phyloP scores from a whole-genome alignment of 2,329 filamentous ascomycete species.

The Leptosphaerulina australis region DNA sequence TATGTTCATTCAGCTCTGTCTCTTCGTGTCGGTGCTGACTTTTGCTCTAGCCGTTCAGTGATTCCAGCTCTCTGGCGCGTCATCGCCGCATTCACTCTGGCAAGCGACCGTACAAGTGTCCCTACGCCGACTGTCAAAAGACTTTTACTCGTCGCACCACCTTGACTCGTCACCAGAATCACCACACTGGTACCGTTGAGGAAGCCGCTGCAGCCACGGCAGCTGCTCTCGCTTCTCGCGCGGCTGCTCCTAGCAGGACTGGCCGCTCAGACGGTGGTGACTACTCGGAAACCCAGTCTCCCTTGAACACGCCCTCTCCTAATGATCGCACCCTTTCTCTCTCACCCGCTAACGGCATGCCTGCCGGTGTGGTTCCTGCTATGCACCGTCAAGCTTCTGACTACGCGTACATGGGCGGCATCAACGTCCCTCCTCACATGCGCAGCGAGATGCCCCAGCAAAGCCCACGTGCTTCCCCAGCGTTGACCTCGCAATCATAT shows the following conservation, averaged over 20 bases:
- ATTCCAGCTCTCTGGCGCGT: slow-evolving; percentile 90
- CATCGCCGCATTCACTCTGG: slow-evolving; percentile 95
- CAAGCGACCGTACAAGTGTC: slow-evolving; percentile 95
- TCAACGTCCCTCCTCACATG: slow-evolving; percentile 81
- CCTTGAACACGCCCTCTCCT: slow-evolving; percentile 80
- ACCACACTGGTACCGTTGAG: slow-evolving; percentile 93
- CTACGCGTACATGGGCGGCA: slow-evolving; percentile 77
- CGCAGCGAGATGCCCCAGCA: slow-evolving; percentile 74
- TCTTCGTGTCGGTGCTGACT: slow-evolving; percentile 29
- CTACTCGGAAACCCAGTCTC: slow-evolving; percentile 73
- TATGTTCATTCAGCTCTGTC: slow-evolving; percentile 52
- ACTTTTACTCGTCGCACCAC: slow-evolving; percentile 97
- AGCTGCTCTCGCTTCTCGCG: slow-evolving; percentile 73
- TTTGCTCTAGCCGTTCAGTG: slow-evolving; percentile 79
- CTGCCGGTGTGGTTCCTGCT: slow-evolving; percentile 64
- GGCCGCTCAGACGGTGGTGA: slow-evolving; percentile 73
- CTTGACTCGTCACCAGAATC: slow-evolving; percentile 91
- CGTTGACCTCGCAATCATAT: slow-evolving; percentile 68
- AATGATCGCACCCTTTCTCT: slow-evolving; percentile 79
- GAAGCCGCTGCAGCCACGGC: slow-evolving; percentile 89
- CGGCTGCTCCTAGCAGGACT: slow-evolving; percentile 54
- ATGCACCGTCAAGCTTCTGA: slow-evolving; percentile 73
- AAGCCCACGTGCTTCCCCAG: slow-evolving; percentile 69
- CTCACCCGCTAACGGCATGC: slow-evolving; percentile 78
- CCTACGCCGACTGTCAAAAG: slow-evolving; percentile 96